Conservation (phyloP, 768 basidiomycete genomes). For the Megacollybia marginata region DNA sequence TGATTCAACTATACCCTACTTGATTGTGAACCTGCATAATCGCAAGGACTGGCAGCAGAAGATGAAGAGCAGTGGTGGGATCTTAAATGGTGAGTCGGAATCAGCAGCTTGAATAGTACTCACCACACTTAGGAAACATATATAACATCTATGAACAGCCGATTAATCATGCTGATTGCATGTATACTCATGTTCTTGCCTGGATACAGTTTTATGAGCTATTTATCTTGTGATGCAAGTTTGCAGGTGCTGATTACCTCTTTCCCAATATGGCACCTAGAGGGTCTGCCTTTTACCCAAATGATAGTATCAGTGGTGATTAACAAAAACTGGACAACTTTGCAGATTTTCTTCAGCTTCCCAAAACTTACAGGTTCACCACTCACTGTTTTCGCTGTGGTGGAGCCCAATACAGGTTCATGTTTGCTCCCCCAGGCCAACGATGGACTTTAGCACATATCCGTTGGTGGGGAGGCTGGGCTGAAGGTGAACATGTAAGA, state of each 20-base stretch:
- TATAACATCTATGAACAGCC: not conserved
- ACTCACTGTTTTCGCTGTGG: too few relatives aligned
- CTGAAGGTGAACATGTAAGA: too few relatives aligned
- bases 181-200: too few relatives aligned
- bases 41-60: not conserved
- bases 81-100: not conserved
- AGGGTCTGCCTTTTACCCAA: too few relatives aligned
- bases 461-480: slow-evolving; percentile 18
- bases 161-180: not conserved
- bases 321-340: not conserved
- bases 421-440: slow-evolving; percentile 3
- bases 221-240: too few relatives aligned
- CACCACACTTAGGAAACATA: not conserved
- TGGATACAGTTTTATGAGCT: too few relatives aligned
- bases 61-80: not conserved
- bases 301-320: not conserved
- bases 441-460: slow-evolving; percentile 10
- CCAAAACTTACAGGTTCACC: too few relatives aligned
- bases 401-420: too few relatives aligned
- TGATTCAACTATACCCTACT: not conserved
- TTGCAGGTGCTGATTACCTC: too few relatives aligned
- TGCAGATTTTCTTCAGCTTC: too few relatives aligned
- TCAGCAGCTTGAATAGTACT: not conserved
- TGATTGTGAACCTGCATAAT: not conserved
- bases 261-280: too few relatives aligned